These are phyloP conservation scores for Rhodotorula sp. DNA, from an alignment of 1,284 basidiomycete species.

Conservation along the genomic window DNA sequence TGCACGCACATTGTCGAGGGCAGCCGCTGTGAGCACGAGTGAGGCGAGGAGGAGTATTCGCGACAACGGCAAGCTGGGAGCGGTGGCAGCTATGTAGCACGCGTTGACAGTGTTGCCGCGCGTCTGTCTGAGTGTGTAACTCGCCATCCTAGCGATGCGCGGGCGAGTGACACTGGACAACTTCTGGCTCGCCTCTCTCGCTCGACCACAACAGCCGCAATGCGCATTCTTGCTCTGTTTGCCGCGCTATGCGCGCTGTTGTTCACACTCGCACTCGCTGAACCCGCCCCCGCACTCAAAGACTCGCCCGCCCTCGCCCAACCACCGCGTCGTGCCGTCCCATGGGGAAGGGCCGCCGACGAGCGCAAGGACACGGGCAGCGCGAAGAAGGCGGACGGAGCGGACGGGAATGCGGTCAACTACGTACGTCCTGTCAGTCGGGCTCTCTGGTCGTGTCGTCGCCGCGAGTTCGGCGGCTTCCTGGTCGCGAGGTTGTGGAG, in stretches of 20 bases:
- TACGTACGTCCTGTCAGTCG: neutral
- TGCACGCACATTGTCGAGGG: too few relatives aligned
- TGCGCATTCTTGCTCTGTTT: neutral
- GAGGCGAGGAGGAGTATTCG: neutral
- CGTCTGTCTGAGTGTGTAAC: neutral
- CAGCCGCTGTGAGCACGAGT: neutral
- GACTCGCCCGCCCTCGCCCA: neutral
- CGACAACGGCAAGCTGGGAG: neutral
- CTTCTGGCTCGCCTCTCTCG: neutral
- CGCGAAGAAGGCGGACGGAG: neutral
- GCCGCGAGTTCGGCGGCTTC: neutral
- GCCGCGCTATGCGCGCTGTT: neutral
- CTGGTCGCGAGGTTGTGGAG: neutral
- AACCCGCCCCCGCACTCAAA: neutral
- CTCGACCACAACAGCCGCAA: neutral
- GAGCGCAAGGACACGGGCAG: neutral
- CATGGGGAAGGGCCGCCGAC: slow-evolving; percentile 1
- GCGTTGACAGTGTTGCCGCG: accelerated
- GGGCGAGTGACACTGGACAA: neutral
- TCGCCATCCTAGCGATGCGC: neutral
- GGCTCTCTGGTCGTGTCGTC: neutral
- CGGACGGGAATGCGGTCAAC: neutral
- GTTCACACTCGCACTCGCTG: neutral
- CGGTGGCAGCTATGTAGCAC: neutral
- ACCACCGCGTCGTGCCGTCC: slow-evolving; percentile 1